Base-by-base conservation (phyloP, 2,329 filamentous ascomycete genomes). In the Cladosporium sp. region DNA sequence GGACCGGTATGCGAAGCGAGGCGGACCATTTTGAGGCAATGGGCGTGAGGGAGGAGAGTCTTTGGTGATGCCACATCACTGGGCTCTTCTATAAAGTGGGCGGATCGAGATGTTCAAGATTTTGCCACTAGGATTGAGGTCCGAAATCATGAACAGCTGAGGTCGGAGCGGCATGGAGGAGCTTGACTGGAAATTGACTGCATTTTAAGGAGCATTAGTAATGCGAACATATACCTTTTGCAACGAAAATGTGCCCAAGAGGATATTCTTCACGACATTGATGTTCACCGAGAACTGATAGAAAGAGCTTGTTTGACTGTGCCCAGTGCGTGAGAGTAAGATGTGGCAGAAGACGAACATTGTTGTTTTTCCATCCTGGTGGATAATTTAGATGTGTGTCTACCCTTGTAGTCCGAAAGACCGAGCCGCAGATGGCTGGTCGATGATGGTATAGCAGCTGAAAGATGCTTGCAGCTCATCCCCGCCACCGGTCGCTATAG, bases 401-500 rank as follows among this genome's bases (percentile, higher is more conserved):
- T 46, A 46, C 21, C n/a, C 39, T 46, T 46, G 39, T 46, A 21
- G n/a, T 2, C 39, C n/a, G 5, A 10, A 1, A 46, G 39, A 3
- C n/a, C 39, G 39, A 46, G n/a, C 39, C 39, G 39, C 39, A 46
- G 39, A 46, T 46, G 39, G 39, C 39, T 46, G 39, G 39, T 43
- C 14, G 39, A 43, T 43, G 39, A 43, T 43, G 39, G 18, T 43
- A 43, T 46, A 21, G n/a, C 39, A 21, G 39, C 39, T 46, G n/a
- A 5, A 21, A 21, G 39, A 46, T 46, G 39, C 39, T 13, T 46
- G 39, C 39, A 54, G 51, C 26, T 54, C 51, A 28, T n/a, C 51
- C 26, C 51, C 51, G 30, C 51, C 26, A n/a, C 30, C 26, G 26
- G 51, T 54, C 51, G 51, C 51, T 54, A 54, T 54, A 32, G 51